Conservation (phyloP, 1,284 basidiomycete genomes). For the Puccinia polysora region DNA sequence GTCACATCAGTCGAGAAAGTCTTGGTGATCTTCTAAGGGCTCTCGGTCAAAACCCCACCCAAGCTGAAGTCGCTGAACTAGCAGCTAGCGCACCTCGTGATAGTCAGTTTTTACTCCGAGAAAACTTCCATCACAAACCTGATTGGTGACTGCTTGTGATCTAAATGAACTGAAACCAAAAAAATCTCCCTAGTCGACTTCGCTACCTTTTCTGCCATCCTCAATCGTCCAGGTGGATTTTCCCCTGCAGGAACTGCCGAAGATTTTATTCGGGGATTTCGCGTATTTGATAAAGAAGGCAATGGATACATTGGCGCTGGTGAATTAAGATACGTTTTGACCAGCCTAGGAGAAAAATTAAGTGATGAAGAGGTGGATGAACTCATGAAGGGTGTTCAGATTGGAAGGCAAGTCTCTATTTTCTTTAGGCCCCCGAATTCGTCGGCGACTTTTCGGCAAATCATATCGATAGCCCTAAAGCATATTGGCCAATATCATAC, state of each 20-base stretch:
- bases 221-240: slow-evolving; percentile 93
- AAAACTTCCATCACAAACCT: background rate
- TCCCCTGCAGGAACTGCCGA: slow-evolving; percentile 95
- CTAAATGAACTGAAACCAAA: background rate
- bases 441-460: background rate
- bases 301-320: slow-evolving; percentile 94
- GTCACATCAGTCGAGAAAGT: slow-evolving; percentile 77
- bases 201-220: slow-evolving; percentile 71
- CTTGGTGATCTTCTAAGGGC: slow-evolving; percentile 93
- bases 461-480: background rate
- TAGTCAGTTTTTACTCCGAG: slow-evolving; percentile 57
- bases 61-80: slow-evolving; percentile 86
- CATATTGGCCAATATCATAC: background rate
- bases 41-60: slow-evolving; percentile 95
- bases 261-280: slow-evolving; percentile 98
- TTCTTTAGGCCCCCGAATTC: background rate
- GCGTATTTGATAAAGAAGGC: slow-evolving; percentile 97
- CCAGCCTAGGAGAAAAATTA: slow-evolving; percentile 96
- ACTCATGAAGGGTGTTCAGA: slow-evolving; percentile 85
- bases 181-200: slow-evolving; percentile 48
- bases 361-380: slow-evolving; percentile 96
- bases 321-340: slow-evolving; percentile 85
- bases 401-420: slow-evolving; percentile 57
- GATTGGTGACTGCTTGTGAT: no score
- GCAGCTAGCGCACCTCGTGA: slow-evolving; percentile 69